These are phyloP conservation scores for Cryptosporidium meleagridis DNA, from an alignment of 169 alveolate genomes.

Conservation along the genomic window DNA sequence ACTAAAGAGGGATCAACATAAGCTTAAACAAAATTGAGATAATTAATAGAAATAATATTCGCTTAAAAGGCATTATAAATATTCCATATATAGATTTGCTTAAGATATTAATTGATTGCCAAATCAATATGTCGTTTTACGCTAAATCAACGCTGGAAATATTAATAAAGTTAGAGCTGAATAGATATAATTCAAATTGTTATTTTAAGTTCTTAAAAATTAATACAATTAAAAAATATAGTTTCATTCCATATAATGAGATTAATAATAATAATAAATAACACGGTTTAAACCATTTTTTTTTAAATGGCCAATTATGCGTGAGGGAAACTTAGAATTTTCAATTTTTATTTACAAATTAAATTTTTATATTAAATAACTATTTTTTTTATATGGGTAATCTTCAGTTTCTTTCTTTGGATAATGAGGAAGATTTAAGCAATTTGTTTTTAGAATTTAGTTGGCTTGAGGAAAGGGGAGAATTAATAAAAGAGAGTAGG, in stretches of 20 bases:
- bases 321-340: neutral
- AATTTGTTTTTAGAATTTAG: conserved; percentile 34
- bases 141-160: neutral
- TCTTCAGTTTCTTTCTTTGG: conserved; percentile 7
- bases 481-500: conserved; percentile 4
- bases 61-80: neutral
- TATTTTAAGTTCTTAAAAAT: neutral
- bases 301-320: neutral
- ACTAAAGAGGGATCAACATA: conserved; percentile 41
- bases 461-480: conserved; percentile 42
- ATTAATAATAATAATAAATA: neutral
- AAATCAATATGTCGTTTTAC: neutral
- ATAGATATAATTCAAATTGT: too few relatives aligned
- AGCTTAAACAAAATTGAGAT: conserved; percentile 15
- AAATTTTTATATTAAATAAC: neutral
- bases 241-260: neutral
- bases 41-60: neutral
- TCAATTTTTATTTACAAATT: neutral
- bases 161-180: too few relatives aligned
- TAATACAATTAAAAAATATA: too few relatives aligned
- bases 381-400: conserved; percentile 18
- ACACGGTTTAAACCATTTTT: neutral
- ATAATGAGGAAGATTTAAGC: conserved; percentile 27
- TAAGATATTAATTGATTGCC: too few relatives aligned
- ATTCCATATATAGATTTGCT: neutral